Base-by-base conservation (phyloP, 2,329 filamentous ascomycete genomes). In the Coccinonectria pachysandricola region DNA sequence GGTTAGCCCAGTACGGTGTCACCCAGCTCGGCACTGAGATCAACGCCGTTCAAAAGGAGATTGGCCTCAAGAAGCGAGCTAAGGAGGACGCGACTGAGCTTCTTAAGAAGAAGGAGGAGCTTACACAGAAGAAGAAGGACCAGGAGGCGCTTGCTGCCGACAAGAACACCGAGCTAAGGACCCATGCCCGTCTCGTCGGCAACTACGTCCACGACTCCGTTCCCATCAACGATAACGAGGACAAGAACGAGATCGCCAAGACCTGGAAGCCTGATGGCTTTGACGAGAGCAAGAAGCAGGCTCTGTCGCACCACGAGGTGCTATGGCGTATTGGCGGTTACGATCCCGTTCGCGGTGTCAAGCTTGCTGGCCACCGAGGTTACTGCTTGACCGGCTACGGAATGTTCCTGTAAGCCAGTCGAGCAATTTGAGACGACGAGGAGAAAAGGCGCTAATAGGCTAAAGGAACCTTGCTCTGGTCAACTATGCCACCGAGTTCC, bases 271-370 rank as follows among this genome's bases (percentile, higher is more conserved):
- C 88, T 1, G 76, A 85, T 41, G 78, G 77, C 27, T 68, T 78
- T 32, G 68, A 62, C 12, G 73, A 82, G 24, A 75, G 86, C 58
- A 87, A 87, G 66, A 73, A 75, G 45, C 68, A 80, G 31, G 64
- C 71, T 36, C 78, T 96, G 36, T 94, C 87, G 26, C 91, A 98
- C 56, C 91, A 98, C 57, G 88, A 96, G 53, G 86, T 98, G 28
- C 73, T 96, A 34, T 75, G 79, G 32, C 73, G 85, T 43, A 63
- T 96, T 37, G 85, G 91, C 44, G 87, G 88, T 28, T 95, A 93
- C 52, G 91, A 96, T 52, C 81, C 85, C 1, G 85, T 94, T 50
- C 79, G 91, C 39, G 86, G 86, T 41, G 82, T 86, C 39, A 96
- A 96, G 66, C 73, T 96, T 37, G 87, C 93, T 22, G 88, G 91